Percentiles rank a stretch among this genome's conserved stretches.
Conservation (phyloP, 2,329 filamentous ascomycete genomes). For the Fusarium incarnatum region DNA sequence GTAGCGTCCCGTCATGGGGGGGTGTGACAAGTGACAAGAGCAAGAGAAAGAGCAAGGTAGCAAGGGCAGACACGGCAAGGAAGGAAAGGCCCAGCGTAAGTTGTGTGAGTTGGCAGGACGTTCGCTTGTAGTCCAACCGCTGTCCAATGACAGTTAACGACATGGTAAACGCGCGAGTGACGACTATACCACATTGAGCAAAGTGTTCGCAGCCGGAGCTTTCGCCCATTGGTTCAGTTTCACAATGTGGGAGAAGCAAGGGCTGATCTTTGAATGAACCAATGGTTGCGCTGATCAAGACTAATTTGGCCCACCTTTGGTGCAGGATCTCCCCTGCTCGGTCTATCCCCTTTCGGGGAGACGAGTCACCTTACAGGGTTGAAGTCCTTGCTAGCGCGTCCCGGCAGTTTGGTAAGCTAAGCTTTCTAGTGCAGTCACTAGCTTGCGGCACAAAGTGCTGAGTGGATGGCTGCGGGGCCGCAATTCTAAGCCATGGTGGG, state of each 20-base stretch:
- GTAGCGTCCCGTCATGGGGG: constrained; percentile 19
- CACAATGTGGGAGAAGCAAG: constrained; percentile 4
- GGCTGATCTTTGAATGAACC: constrained; percentile 21
- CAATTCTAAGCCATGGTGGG: constrained; percentile 22
- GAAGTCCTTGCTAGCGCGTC: constrained; percentile 49
- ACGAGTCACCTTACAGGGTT: constrained; percentile 18
- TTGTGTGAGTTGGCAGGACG: constrained; percentile 49
- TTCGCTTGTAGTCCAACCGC: constrained; percentile 48
- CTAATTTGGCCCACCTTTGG: background rate
- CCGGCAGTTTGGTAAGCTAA: constrained; percentile 54
- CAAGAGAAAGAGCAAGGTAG: background rate
- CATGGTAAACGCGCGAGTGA: constrained; percentile 49
- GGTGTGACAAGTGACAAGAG: constrained; percentile 8
- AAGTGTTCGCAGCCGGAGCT: constrained; percentile 39
- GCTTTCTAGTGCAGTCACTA: constrained; percentile 27
- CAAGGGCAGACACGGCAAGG: constrained; percentile 7
- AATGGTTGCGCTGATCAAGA: constrained; percentile 26
- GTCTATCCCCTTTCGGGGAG: constrained; percentile 8
- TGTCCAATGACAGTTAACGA: constrained; percentile 46
- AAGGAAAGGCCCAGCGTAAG: constrained; percentile 36
- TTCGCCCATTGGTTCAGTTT: constrained; percentile 44
- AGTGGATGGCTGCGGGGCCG: constrained; percentile 47
- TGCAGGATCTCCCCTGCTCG: constrained; percentile 29
- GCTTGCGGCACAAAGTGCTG: constrained; percentile 37
- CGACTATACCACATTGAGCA: constrained; percentile 33